A percentile compares a stretch with the other conserved stretches of the same genome.
These are phyloP conservation scores for Trypanosoma caninum DNA, from an alignment of 208 protist genomes.

Conservation along the genomic window DNA sequence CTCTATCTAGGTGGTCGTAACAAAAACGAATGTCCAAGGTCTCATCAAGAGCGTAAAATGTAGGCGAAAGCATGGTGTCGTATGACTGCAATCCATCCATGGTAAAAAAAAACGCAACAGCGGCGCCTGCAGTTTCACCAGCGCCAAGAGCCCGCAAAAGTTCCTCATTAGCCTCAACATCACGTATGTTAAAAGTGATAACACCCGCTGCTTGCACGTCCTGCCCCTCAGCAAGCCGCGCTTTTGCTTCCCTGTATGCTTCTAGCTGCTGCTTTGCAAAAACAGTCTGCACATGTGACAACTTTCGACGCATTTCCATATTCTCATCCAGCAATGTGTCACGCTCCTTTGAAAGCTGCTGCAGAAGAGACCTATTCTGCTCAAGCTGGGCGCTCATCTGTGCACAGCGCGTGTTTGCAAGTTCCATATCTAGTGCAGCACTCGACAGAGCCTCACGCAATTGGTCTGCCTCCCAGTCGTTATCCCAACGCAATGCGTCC, in stretches of 20 bases:
- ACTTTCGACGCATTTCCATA: slow-evolving; percentile 62
- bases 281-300: slow-evolving; percentile 79
- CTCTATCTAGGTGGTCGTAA: slow-evolving; percentile 54
- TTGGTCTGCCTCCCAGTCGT: slow-evolving; percentile 66
- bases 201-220: slow-evolving; percentile 19
- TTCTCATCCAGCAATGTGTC: slow-evolving; percentile 82
- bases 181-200: slow-evolving; percentile 59
- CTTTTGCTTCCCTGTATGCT: slow-evolving; percentile 44
- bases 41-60: slow-evolving; percentile 51
- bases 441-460: slow-evolving; percentile 78
- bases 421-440: slow-evolving; percentile 76
- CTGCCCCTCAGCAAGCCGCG: slow-evolving; percentile 4
- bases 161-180: slow-evolving; percentile 33
- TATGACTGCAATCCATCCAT: slow-evolving; percentile 69
- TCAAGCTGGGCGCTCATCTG: slow-evolving; percentile 67
- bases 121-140: slow-evolving; percentile 25
- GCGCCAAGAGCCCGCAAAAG: slow-evolving; percentile 34
- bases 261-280: slow-evolving; percentile 87
- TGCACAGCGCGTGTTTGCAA: slow-evolving; percentile 67
- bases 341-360: slow-evolving; percentile 48
- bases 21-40: slow-evolving; percentile 67
- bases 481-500: slow-evolving; percentile 74
- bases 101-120: slow-evolving; percentile 57
- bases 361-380: slow-evolving; percentile 31
- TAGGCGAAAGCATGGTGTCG: slow-evolving; percentile 77